Conservation (phyloP, 2,329 filamentous ascomycete genomes). For the Cryphonectria nitschkei region DNA sequence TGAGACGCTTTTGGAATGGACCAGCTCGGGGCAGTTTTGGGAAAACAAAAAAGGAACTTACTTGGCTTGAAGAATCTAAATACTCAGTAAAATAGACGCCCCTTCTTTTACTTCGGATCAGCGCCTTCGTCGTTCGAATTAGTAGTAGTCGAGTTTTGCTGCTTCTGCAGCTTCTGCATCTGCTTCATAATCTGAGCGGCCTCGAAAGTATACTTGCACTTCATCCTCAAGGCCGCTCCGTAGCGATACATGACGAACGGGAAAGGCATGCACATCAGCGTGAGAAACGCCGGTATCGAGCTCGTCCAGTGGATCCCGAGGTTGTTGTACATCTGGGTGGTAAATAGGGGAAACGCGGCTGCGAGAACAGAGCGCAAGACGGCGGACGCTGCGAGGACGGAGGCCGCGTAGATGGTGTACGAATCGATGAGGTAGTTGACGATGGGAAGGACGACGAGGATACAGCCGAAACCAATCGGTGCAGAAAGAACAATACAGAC, state of each 20-base stretch:
- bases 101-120: too few relatives aligned
- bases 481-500: constrained; percentile 42
- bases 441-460: constrained; percentile 66
- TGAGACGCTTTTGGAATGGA: too few relatives aligned
- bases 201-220: constrained; percentile 72
- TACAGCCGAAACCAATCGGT: constrained; percentile 49
- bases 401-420: constrained; percentile 77
- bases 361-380: constrained; percentile 74
- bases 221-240: constrained; percentile 60
- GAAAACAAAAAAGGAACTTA: too few relatives aligned
- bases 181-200: constrained; percentile 60
- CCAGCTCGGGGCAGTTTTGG: too few relatives aligned
- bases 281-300: constrained; percentile 73
- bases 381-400: constrained; percentile 72
- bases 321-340: constrained; percentile 58
- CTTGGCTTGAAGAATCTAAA: too few relatives aligned
- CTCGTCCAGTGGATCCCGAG: constrained; percentile 78
- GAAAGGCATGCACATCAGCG: constrained; percentile 57
- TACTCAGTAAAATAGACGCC: too few relatives aligned
- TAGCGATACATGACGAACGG: constrained; percentile 66
- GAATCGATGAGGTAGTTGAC: constrained; percentile 71
- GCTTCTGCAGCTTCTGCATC: too few relatives aligned
- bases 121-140: too few relatives aligned
- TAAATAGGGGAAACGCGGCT: constrained; percentile 74
- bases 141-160: too few relatives aligned